Evolutionary conservation across 2,329 filamentous ascomycete genomes (phyloP), one percentile per base, ranked within the genome.

Genomic region (Intubia oerlemansii): DNA sequence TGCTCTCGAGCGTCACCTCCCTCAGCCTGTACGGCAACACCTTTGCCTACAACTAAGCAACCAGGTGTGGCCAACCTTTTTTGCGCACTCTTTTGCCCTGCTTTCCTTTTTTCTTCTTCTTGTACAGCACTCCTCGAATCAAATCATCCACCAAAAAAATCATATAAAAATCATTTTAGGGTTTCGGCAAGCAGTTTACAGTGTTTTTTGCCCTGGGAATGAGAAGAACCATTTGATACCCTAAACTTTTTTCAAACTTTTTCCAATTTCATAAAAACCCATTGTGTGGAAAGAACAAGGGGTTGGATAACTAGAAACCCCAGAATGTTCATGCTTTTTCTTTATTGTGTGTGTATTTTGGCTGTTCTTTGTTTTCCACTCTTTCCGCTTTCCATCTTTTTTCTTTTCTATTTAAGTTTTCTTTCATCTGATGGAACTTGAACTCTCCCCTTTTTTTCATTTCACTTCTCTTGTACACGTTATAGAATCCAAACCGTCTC

Each of bases 21-120:
- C 48, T 61, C 15, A 63, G 52, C 51, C 35, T 36, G 14, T 54
- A 51, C 36, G 64, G 64, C 42, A 42, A 54, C 39, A 52, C 53
- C 32, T 68, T 60, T 39, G 62, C 59, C 38, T 52, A 51, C 19
- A 15, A 33, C 14, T 37, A 37, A 32, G 16, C n/a, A n/a, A n/a
- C n/a, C n/a, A n/a, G n/a, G n/a, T n/a, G n/a, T n/a, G n/a, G n/a
- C n/a, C n/a, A n/a, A n/a, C n/a, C n/a, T n/a, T n/a, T n/a, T n/a
- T n/a, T n/a, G n/a, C n/a, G n/a, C n/a, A n/a, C n/a, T n/a, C n/a
- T n/a, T n/a, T n/a, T n/a, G n/a, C n/a, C n/a, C n/a, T n/a, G n/a
- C n/a, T n/a, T n/a, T n/a, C n/a, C n/a, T n/a, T n/a, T n/a, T n/a
- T n/a, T n/a, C n/a, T n/a, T n/a, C n/a, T n/a, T n/a, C n/a, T n/a